These are phyloP conservation scores for Diaporthe sp. DNA, from an alignment of 2,329 filamentous ascomycete genomes.

Conservation along the genomic window DNA sequence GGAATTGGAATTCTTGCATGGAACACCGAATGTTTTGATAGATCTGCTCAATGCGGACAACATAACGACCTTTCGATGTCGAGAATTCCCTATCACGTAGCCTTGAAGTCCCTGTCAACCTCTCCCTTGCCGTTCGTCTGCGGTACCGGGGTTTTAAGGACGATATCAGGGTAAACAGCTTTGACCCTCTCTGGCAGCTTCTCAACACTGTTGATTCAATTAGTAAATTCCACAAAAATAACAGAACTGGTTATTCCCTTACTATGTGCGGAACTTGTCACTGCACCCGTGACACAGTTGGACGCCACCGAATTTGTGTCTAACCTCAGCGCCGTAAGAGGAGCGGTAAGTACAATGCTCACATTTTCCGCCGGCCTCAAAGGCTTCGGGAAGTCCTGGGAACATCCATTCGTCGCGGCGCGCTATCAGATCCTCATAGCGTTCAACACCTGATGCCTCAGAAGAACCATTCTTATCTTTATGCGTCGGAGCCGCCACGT, in stretches of 20 bases:
- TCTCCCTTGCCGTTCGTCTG: background rate
- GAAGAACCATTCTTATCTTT: background rate
- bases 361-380: conserved; percentile 35
- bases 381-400: conserved; percentile 30
- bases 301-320: conserved; percentile 36
- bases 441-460: background rate
- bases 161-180: background rate
- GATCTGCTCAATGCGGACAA: background rate
- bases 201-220: background rate
- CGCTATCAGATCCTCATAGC: conserved; percentile 31
- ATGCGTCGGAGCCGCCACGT: background rate
- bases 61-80: background rate
- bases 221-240: background rate
- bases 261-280: background rate
- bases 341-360: conserved; percentile 27
- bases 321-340: conserved; percentile 33
- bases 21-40: background rate
- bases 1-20: too few relatives aligned
- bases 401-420: conserved; percentile 36
- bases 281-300: conserved; percentile 29
- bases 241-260: background rate
- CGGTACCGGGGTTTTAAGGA: background rate
- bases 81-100: background rate
- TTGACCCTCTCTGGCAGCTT: background rate
- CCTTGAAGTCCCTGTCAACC: background rate